Evolutionary conservation across 148 eudicot genomes (phyloP), one percentile per base, ranked within the genome.

Genomic region (Cornus suecica): DNA sequence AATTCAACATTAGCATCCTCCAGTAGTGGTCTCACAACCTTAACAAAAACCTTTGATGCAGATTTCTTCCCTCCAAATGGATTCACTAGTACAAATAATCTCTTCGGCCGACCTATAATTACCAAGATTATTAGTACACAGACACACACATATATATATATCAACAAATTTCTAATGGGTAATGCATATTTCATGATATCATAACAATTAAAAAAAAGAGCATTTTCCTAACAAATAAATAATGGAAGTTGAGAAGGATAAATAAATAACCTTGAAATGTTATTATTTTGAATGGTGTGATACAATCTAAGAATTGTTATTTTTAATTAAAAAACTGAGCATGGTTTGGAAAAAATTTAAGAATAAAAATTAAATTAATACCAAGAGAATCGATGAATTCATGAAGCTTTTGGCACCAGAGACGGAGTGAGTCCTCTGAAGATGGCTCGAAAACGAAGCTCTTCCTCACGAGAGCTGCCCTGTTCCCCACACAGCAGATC

Each of bases 61-160:
- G 84, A 86, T 79, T 80, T 92, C 82, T 84, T 88, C 42, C 99
- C 99, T 31, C 99, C 97, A 80, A 74, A 92, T 24, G 99, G 99
- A 83, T 95, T 95, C 74, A 95, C 86, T 78, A 95, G 84, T 68
- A 95, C 67, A 71, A 87, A 84, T 18, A 92, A 86, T 82, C 89
- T 88, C 81, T 87, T 92, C 5, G 97, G 97, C 66, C 99, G 85
- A 81, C 86, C 99, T 92, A 78, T 76, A 52, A 66, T 22, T n/a
- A n/a, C n/a, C n/a, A n/a, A n/a, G n/a, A n/a, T n/a, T n/a, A n/a
- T n/a, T n/a, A n/a, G n/a, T n/a, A n/a, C n/a, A n/a, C n/a, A n/a
- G n/a, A n/a, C n/a, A n/a, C n/a, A n/a, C n/a, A n/a, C n/a, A n/a
- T n/a, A n/a, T n/a, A n/a, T n/a, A n/a, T n/a, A n/a, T n/a, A n/a